A percentile compares a stretch with the other conserved stretches of the same genome.
Evolutionary conservation across 176 grass and related monocot species (phyloP).

Genomic region (Metroxylon sagu): DNA sequence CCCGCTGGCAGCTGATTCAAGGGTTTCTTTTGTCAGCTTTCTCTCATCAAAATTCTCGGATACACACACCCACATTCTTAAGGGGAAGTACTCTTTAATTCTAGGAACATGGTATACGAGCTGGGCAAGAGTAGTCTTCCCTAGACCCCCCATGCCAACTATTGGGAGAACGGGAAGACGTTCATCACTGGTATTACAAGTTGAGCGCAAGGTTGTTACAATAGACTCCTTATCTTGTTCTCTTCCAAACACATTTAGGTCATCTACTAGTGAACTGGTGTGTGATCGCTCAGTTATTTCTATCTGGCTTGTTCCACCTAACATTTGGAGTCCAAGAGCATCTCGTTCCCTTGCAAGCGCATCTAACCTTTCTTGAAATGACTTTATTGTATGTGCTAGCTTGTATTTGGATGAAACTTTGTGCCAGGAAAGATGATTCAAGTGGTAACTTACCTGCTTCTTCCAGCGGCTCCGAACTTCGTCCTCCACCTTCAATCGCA

Average conservation of each 20-base stretch:
- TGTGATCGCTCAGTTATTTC: conserved; percentile 35
- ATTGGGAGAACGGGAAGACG: conserved; percentile 43
- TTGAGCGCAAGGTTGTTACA: too few relatives aligned
- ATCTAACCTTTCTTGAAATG: too few relatives aligned
- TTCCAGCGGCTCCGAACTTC: conserved; percentile 23
- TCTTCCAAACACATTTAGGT: conserved; percentile 47
- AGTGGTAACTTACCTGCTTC: conserved; percentile 33
- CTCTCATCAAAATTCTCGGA: too few relatives aligned
- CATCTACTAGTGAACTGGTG: conserved; percentile 59
- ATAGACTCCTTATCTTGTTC: too few relatives aligned
- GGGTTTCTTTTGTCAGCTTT: too few relatives aligned
- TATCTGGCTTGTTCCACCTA: conserved; percentile 1
- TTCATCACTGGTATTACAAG: background rate
- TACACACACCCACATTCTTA: too few relatives aligned
- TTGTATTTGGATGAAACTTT: conserved; percentile 32
- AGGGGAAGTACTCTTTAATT: too few relatives aligned
- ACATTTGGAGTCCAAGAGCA: conserved; percentile 34
- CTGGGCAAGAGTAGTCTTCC: too few relatives aligned
- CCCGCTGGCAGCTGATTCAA: too few relatives aligned
- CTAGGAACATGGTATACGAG: too few relatives aligned
- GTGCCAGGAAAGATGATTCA: conserved; percentile 30
- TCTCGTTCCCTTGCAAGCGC: conserved; percentile 48
- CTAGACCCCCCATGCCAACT: conserved; percentile 77
- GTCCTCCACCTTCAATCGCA: conserved; percentile 37
- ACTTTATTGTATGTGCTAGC: too few relatives aligned